phyloP scores from a whole-genome alignment of 345 rosid species.

The Hibiscus syriacus region DNA sequence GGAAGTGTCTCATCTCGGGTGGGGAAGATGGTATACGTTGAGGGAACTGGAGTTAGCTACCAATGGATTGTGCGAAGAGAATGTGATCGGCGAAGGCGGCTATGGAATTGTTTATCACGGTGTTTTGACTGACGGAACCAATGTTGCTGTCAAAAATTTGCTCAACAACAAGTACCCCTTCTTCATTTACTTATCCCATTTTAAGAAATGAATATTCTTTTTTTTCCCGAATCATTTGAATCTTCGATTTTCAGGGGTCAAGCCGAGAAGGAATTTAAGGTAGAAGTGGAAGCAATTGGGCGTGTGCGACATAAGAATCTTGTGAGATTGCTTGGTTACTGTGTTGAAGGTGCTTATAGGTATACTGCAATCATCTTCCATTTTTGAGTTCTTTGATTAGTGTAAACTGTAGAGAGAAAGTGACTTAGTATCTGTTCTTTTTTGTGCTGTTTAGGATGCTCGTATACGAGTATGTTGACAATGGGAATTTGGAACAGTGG shows the following conservation, averaged over 20 bases:
- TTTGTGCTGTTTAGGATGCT: background rate
- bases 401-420: background rate
- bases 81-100: background rate
- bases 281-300: background rate
- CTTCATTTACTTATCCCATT: background rate
- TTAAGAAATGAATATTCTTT: background rate
- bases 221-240: background rate
- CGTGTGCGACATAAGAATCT: background rate
- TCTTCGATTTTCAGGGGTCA: background rate
- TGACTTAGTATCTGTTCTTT: background rate
- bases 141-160: background rate
- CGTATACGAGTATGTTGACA: background rate
- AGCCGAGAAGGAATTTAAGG: background rate
- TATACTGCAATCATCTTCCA: background rate
- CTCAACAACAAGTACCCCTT: background rate
- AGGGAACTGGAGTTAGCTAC: constrained; percentile 88
- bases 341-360: constrained; percentile 1
- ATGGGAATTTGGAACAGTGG: too few relatives aligned
- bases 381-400: background rate
- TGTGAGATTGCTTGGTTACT: background rate
- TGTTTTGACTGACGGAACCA: background rate
- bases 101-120: background rate
- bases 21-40: constrained; percentile 93
- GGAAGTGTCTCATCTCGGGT: constrained; percentile 93
- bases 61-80: constrained; percentile 39